Evolutionary conservation across 2,329 filamentous ascomycete genomes (phyloP), one percentile per base, ranked within the genome.

Genomic region (Pyricularia grisea): DNA sequence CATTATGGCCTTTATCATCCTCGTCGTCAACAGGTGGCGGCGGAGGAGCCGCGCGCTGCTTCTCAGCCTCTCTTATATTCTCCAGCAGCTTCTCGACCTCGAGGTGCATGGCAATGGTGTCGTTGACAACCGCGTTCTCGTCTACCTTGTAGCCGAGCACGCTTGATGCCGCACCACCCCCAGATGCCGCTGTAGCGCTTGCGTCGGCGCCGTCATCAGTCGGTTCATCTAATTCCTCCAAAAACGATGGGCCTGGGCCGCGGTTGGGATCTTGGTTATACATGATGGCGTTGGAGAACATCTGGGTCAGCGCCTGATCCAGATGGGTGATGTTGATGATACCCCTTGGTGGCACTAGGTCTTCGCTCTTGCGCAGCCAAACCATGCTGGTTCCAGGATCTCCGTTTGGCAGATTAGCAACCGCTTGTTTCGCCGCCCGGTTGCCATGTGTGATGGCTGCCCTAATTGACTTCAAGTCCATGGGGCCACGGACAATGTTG

Each of bases 211-310:
- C 75, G 4, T 73, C 76, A 30, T 79, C 79, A 23, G 80, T 81
- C 11, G 78, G 78, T 63, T 78, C 79, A 0, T 75, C 77, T 27
- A 76, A 75, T 3, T 66, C 58, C 74, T 77, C 75, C 74, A 86
- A 77, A 72, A 93, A 91, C 0, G 84, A 81, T 1, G 84, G 82
- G 0, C 90, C 90, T 11, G 90, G 88, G 0, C 91, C 90, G 30
- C 90, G 87, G 72, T 91, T 84, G 0, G 90, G 89, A 71, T 97
- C 92, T 0, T 92, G 89, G 74, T 98, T 98, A 82, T 97, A 99
- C 95, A 99, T 98, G 79, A 97, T 91, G 23, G 95, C 94, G 75
- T 98, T 98, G 73, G 93, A 93, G 78, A 98, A 97, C 92, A 98
- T 97, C 74, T 96, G 92, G 74, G 96, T 92, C 12, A 98, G 82